Evolutionary conservation across 805 yeast genomes (phyloP), one percentile per base, ranked within the genome.

Genomic region (Nakazawaea ishiwadae): DNA sequence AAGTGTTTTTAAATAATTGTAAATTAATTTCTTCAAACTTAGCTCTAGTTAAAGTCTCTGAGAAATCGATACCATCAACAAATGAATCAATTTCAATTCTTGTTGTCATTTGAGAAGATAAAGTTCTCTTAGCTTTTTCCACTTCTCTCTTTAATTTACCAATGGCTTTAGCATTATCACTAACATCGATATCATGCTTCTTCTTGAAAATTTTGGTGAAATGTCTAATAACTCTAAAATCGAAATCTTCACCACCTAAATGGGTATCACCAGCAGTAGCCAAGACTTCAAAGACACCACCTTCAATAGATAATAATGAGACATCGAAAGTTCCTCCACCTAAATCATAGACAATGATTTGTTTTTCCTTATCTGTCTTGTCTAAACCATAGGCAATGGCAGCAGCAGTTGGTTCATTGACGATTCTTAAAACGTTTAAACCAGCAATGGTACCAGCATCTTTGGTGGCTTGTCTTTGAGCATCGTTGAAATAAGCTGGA

Each of bases 301-400:
- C 85, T 61, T 88, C 96, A 60, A 87, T 87, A 31, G 93, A 77
- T 59, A 87, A 75, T 40, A 87, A 69, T 3, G 96, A 87, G 18
- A 87, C 96, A 79, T 87, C 96, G 52, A 87, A 89, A 51, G 97
- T 89, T 75, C 97, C 97, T 68, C 97, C 97, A 77, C 97, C 97
- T 56, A 89, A 77, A 68, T 89, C 97, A 65, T 86, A 89, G 44
- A 89, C 95, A 59, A 89, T 79, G 52, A 89, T 87, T 66, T 89
- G 90, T 57, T 84, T 85, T 68, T 89, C 97, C 50, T 77, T 84
- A 29, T 80, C 82, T 48, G 79, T 74, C 62, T 82, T 80, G 64
- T 87, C 95, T 53, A 90, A 73, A 61, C 97, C 97, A 68, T 89
- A 89, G 50, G 97, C 97, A 66, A 89, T 87, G 42, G 97, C 97